Conservation (phyloP, 164 flowering plant species). For the Annona cherimola region DNA sequence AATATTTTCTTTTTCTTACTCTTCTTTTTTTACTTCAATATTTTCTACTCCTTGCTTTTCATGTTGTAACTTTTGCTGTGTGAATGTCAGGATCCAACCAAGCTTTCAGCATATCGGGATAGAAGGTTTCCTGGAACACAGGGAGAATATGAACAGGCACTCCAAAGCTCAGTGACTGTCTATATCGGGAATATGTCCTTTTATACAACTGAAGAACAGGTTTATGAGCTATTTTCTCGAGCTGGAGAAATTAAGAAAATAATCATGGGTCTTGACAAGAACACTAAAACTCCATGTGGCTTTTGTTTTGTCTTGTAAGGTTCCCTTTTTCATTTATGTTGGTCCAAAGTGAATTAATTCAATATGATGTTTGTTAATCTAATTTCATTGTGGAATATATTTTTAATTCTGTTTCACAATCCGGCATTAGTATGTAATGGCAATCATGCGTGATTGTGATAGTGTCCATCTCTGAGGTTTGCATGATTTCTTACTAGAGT, state of each 20-base stretch:
- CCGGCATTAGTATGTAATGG: no score
- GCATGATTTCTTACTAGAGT: no score
- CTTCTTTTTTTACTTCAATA: no score
- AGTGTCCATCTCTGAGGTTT: no score
- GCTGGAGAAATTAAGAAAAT: constrained; percentile 95
- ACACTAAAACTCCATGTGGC: constrained; percentile 94
- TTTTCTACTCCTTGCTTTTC: not conserved
- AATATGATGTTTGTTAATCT: no score
- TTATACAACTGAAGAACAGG: constrained; percentile 95
- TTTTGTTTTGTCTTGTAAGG: constrained; percentile 90
- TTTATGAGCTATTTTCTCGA: constrained; percentile 86
- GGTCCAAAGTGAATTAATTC: no score
- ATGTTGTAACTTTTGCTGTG: not conserved
- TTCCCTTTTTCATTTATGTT: no score
- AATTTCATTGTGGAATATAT: no score
- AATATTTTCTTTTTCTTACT: no score
- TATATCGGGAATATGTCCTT: constrained; percentile 95
- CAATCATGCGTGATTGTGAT: no score
- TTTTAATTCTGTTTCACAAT: no score
- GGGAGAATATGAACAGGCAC: constrained; percentile 85
- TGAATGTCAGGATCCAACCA: constrained; percentile 57
- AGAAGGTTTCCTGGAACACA: constrained; percentile 85
- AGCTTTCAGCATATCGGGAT: constrained; percentile 86
- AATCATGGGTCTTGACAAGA: constrained; percentile 96
- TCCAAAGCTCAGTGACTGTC: constrained; percentile 60